These are phyloP conservation scores for Suillus lakei DNA, from an alignment of 768 basidiomycete species.

Conservation along the genomic window DNA sequence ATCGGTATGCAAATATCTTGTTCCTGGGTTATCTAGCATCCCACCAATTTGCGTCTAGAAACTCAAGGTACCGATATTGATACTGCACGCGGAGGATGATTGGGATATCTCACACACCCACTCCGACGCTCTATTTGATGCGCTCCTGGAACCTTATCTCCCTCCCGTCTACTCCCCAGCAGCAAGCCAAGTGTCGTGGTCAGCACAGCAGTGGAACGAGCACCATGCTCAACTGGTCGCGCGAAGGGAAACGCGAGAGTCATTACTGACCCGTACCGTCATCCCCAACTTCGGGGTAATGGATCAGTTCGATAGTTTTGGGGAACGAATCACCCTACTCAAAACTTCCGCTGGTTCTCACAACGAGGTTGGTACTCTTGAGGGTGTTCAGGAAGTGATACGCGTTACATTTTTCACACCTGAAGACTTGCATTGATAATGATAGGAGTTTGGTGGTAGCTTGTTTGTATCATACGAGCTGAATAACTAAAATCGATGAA, in stretches of 20 bases:
- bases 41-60: slow-evolving; percentile 43
- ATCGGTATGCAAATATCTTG: slow-evolving; percentile 47
- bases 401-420: slow-evolving; percentile 13
- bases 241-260: slow-evolving; percentile 47
- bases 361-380: slow-evolving; percentile 58
- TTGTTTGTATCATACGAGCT: background rate
- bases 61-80: slow-evolving; percentile 68
- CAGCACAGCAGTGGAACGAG: slow-evolving; percentile 48
- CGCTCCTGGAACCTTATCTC: slow-evolving; percentile 65
- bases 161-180: slow-evolving; percentile 50
- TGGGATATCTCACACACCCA: slow-evolving; percentile 74
- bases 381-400: slow-evolving; percentile 73
- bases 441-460: background rate
- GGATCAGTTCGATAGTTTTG: slow-evolving; percentile 53
- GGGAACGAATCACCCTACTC: slow-evolving; percentile 57
- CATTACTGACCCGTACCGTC: slow-evolving; percentile 48
- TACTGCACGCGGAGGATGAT: slow-evolving; percentile 80
- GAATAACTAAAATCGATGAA: background rate
- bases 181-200: slow-evolving; percentile 31
- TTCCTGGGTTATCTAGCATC: background rate
- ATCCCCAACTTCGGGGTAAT: slow-evolving; percentile 56
- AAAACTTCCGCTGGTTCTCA: slow-evolving; percentile 65
- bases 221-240: slow-evolving; percentile 43
- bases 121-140: slow-evolving; percentile 68
- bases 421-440: background rate